Evolutionary conservation across 2,329 filamentous ascomycete genomes (phyloP).

Genomic region (Lasiodiplodia sp.): DNA sequence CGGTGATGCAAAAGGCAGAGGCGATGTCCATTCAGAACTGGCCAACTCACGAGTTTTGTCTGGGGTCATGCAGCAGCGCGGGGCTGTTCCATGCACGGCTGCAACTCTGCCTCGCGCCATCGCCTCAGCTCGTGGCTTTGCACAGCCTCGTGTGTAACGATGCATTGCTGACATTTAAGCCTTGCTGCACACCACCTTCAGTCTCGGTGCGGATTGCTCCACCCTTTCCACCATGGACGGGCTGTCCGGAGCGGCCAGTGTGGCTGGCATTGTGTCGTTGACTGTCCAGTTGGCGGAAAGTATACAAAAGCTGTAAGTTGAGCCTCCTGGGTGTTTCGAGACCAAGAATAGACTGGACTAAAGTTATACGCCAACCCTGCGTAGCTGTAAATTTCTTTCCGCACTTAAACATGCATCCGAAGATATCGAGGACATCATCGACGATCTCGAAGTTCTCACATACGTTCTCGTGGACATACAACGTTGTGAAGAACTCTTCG

Average conservation of each 20-base stretch:
- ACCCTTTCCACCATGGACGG: constrained; percentile 39
- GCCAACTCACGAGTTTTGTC: background rate
- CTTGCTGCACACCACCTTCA: background rate
- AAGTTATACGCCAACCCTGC: background rate
- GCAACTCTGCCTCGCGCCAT: background rate
- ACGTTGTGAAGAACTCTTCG: background rate
- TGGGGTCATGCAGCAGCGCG: background rate
- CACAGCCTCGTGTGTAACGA: background rate
- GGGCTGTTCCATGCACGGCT: background rate
- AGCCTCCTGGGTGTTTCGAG: too few species aligned
- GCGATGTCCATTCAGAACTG: background rate
- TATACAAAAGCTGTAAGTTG: background rate
- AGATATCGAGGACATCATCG: constrained; percentile 11
- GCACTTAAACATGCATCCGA: background rate
- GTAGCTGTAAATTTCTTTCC: constrained; percentile 1
- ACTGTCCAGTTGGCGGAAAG: constrained; percentile 43
- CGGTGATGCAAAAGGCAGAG: background rate
- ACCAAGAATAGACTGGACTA: too few species aligned
- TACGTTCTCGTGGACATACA: background rate
- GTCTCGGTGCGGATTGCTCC: background rate
- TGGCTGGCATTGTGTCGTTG: constrained; percentile 50
- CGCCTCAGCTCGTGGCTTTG: background rate
- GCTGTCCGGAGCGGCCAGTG: constrained; percentile 45
- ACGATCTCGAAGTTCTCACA: constrained; percentile 7
- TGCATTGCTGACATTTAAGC: background rate